Evolutionary conservation across 2,329 filamentous ascomycete genomes (phyloP).

Genomic region (Hypoxylon sp.): DNA sequence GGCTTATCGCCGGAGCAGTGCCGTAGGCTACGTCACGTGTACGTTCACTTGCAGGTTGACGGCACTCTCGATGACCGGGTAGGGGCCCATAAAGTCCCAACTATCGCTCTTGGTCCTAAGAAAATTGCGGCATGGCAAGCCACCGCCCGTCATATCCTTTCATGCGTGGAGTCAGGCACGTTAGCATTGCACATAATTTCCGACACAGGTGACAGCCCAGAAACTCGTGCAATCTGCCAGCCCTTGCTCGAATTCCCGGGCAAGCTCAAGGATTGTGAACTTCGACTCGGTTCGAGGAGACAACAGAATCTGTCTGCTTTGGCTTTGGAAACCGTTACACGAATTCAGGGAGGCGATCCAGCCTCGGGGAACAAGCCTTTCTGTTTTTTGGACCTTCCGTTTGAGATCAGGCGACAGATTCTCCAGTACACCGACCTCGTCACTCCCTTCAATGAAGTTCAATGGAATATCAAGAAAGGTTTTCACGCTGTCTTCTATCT

Average conservation of each 20-base stretch:
- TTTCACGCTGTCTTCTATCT: conserved; percentile 13
- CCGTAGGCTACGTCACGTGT: neutral
- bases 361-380: neutral
- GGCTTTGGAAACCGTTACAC: neutral
- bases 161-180: neutral
- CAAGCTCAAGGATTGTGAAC: neutral
- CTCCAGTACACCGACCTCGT: conserved; percentile 30
- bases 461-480: conserved; percentile 19
- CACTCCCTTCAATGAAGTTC: conserved; percentile 19
- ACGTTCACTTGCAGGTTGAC: neutral
- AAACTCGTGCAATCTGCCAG: neutral
- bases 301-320: neutral
- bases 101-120: neutral
- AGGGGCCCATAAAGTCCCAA: neutral
- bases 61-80: neutral
- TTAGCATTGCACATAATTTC: neutral
- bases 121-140: neutral
- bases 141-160: neutral
- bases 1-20: neutral
- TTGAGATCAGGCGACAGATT: conserved; percentile 24
- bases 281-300: neutral
- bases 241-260: neutral
- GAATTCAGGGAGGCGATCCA: neutral
- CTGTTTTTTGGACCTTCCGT: conserved; percentile 22
- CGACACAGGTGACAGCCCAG: neutral